Conservation (phyloP, 1,284 basidiomycete species). For the Trametes sp. region DNA sequence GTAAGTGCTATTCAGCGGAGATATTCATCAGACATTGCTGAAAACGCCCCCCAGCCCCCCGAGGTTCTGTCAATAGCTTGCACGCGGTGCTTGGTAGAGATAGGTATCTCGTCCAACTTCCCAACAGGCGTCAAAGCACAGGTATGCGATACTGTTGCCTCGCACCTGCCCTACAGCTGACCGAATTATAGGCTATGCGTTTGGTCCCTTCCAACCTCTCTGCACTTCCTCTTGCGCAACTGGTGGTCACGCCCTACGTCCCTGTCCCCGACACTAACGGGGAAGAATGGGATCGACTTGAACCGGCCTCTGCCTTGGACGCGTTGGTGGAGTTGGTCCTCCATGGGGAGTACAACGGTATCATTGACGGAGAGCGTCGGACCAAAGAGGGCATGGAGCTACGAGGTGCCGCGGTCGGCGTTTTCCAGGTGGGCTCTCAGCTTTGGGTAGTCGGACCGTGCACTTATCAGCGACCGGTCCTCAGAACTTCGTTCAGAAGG, state of each 20-base stretch:
- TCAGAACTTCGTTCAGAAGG: constrained; percentile 77
- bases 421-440: constrained; percentile 69
- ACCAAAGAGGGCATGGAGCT: constrained; percentile 69
- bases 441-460: not conserved
- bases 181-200: constrained; percentile 59
- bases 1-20: constrained; percentile 48
- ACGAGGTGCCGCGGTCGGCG: constrained; percentile 66
- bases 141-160: constrained; percentile 47
- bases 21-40: not conserved
- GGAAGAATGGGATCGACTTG: constrained; percentile 87
- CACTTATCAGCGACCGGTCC: not conserved
- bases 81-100: constrained; percentile 86
- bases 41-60: constrained; percentile 49
- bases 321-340: constrained; percentile 75
- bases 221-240: constrained; percentile 63
- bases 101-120: constrained; percentile 91
- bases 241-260: constrained; percentile 77
- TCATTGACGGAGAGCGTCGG: constrained; percentile 58
- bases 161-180: too few relatives aligned
- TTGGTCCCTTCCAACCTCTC: constrained; percentile 68
- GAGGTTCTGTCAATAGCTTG: constrained; percentile 64
- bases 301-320: constrained; percentile 79
- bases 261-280: constrained; percentile 85
- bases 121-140: constrained; percentile 89
- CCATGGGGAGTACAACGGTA: constrained; percentile 80